A percentile compares a stretch with the other conserved stretches of the same genome.
Evolutionary conservation across 768 basidiomycete species (phyloP).

Genomic region (Agaricus bisporus): DNA sequence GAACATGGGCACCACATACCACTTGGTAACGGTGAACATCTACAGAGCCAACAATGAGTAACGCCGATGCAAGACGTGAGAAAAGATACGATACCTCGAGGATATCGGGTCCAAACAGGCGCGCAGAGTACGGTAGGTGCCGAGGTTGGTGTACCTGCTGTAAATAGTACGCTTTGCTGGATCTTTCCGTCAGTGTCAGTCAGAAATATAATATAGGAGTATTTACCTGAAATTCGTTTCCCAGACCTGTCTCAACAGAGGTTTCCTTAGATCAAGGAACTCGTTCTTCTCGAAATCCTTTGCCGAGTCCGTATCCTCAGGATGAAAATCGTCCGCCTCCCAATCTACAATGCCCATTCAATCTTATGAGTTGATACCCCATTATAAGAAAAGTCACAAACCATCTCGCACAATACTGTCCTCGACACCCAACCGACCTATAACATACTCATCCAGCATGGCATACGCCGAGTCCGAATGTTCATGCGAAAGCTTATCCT

Average conservation of each 20-base stretch:
- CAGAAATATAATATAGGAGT: neutral
- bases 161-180: conserved; percentile 90
- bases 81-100: conserved; percentile 57
- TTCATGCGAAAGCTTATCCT: conserved; percentile 71
- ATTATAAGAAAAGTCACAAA: conserved; percentile 25
- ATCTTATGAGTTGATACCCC: neutral
- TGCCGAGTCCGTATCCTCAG: conserved; percentile 78
- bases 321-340: conserved; percentile 90
- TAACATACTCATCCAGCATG: conserved; percentile 82
- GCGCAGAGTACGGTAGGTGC: conserved; percentile 75
- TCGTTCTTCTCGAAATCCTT: conserved; percentile 85
- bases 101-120: conserved; percentile 75
- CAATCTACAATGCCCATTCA: conserved; percentile 49
- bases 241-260: conserved; percentile 85
- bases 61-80: neutral
- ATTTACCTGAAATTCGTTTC: conserved; percentile 73
- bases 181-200: neutral
- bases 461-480: conserved; percentile 91
- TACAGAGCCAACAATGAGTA: conserved; percentile 19
- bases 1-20: conserved; percentile 89
- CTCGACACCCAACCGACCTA: conserved; percentile 77
- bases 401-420: conserved; percentile 76
- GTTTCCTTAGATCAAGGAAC: conserved; percentile 86
- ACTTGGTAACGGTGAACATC: conserved; percentile 79
- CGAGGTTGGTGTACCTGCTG: conserved; percentile 97